Percentiles rank a stretch among this genome's conserved stretches.
Evolutionary conservation across 106 monocot species (phyloP).

Genomic region (Gastrodia elata): DNA sequence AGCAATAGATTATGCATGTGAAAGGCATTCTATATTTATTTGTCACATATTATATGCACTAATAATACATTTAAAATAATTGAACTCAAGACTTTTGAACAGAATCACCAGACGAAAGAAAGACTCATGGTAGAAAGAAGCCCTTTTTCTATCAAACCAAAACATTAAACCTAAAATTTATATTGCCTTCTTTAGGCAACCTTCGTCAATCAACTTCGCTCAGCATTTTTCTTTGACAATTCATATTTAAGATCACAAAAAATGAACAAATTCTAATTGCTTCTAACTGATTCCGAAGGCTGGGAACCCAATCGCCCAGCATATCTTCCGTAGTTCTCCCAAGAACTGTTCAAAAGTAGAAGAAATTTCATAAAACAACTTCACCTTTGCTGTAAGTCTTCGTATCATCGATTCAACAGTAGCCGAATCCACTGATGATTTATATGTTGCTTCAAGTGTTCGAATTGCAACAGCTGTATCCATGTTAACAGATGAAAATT

Average conservation of each 20-base stretch:
- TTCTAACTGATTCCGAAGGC: neutral
- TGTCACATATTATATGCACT: neutral
- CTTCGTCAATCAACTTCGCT: neutral
- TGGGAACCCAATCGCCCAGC: neutral
- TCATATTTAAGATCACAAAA: neutral
- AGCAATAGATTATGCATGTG: neutral
- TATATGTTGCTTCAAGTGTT: conserved; percentile 94
- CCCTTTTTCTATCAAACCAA: neutral
- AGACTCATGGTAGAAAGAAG: neutral
- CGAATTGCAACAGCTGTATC: conserved; percentile 98
- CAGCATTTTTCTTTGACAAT: neutral
- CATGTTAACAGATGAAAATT: conserved; percentile 97
- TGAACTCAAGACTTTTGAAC: neutral
- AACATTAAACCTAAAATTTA: neutral
- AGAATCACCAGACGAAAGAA: neutral
- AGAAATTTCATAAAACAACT: neutral
- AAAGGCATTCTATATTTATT: neutral
- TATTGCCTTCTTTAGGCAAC: neutral
- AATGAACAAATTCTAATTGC: neutral
- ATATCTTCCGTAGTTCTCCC: neutral
- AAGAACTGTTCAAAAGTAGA: neutral
- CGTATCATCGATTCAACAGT: conserved; percentile 71
- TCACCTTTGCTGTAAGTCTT: conserved; percentile 79
- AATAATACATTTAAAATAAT: neutral
- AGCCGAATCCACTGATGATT: conserved; percentile 66